Conservation (phyloP, 495 filamentous ascomycete species). For the Daldinia caldariorum region DNA sequence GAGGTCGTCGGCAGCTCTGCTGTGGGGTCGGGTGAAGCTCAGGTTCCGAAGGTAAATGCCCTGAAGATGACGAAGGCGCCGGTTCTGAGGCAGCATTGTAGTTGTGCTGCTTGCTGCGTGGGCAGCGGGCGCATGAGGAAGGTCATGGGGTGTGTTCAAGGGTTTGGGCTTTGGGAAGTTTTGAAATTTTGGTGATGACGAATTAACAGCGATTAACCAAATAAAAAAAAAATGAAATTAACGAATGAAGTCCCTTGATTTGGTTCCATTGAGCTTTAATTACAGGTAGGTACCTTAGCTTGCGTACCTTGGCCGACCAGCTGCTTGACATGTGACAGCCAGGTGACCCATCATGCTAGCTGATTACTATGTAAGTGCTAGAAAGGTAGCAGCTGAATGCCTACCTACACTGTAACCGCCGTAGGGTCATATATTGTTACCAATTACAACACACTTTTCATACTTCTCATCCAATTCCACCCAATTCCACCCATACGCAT, state of each 20-base stretch:
- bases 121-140: constrained; percentile 53
- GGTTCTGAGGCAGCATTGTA: constrained; percentile 73
- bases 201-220: constrained; percentile 9
- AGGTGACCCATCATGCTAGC: no score
- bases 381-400: no score
- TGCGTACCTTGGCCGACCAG: no score
- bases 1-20: constrained; percentile 86
- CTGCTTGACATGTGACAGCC: no score
- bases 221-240: not conserved
- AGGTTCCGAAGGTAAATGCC: constrained; percentile 90
- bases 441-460: no score
- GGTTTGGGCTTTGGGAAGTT: constrained; percentile 49
- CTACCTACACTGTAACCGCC: no score
- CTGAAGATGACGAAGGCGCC: constrained; percentile 87
- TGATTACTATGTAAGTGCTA: no score
- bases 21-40: constrained; percentile 68
- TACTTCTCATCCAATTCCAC: no score
- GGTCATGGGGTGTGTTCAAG: constrained; percentile 47
- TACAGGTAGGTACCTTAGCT: no score
- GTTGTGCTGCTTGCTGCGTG: constrained; percentile 45
- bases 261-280: constrained; percentile 1
- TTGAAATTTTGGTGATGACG: constrained; percentile 50
- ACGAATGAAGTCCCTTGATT: not conserved
- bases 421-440: no score
- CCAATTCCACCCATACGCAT: no score